phyloP scores from a whole-genome alignment of 1,284 basidiomycete genomes.

The Phellopilus nigrolimitatus region DNA sequence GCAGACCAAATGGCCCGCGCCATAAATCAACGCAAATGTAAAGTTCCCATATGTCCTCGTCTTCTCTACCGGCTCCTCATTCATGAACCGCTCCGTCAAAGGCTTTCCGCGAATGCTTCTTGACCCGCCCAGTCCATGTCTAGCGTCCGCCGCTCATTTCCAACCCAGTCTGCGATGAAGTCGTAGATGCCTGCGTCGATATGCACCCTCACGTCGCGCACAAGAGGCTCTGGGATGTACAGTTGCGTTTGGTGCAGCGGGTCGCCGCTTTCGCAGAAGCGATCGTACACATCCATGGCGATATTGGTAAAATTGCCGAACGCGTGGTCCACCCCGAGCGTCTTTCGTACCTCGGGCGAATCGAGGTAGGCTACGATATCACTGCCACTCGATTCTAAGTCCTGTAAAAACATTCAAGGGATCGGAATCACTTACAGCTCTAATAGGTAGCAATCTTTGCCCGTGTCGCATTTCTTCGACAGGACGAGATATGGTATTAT shows the following conservation, averaged over 20 bases:
- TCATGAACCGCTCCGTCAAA: slow-evolving; percentile 51
- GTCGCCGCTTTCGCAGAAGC: slow-evolving; percentile 41
- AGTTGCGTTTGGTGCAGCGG: slow-evolving; percentile 38
- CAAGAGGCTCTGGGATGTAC: slow-evolving; percentile 68
- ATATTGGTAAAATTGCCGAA: slow-evolving; percentile 48
- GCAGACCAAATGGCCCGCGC: slow-evolving; percentile 63
- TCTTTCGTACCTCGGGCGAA: slow-evolving; percentile 43
- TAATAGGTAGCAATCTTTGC: slow-evolving; percentile 45
- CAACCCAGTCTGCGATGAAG: slow-evolving; percentile 75
- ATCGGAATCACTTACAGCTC: slow-evolving; percentile 35
- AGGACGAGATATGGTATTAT: slow-evolving; percentile 42
- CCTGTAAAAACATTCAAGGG: background rate
- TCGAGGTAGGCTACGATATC: slow-evolving; percentile 51
- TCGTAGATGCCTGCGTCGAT: slow-evolving; percentile 73
- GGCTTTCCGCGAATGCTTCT: slow-evolving; percentile 42
- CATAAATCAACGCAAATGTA: slow-evolving; percentile 57
- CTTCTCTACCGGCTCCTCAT: slow-evolving; percentile 48
- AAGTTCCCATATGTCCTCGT: slow-evolving; percentile 54
- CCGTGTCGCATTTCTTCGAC: slow-evolving; percentile 45
- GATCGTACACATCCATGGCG: slow-evolving; percentile 35
- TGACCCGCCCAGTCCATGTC: slow-evolving; percentile 61
- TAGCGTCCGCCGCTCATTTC: slow-evolving; percentile 63
- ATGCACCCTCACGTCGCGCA: slow-evolving; percentile 67
- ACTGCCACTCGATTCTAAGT: slow-evolving; percentile 30
- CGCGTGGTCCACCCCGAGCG: slow-evolving; percentile 57